These are phyloP conservation scores for Digitaria exilis DNA, from an alignment of 202 grass and related monocot species.

Conservation along the genomic window DNA sequence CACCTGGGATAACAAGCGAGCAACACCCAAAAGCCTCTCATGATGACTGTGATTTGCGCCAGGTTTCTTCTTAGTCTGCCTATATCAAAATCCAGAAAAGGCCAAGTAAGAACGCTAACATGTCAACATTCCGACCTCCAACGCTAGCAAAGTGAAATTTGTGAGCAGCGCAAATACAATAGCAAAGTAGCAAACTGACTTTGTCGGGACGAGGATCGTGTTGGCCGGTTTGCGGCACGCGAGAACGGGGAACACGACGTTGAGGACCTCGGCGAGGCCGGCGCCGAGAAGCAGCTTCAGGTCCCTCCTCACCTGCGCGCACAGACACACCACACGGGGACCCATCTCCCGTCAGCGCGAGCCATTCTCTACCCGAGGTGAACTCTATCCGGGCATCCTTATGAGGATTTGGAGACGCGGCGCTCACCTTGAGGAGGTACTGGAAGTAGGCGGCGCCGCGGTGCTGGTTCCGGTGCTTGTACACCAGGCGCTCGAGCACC, in stretches of 20 bases:
- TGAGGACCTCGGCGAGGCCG: constrained; percentile 55
- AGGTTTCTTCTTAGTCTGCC: constrained; percentile 53
- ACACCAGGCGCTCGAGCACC: constrained; percentile 85
- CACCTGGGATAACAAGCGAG: constrained; percentile 83
- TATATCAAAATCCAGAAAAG: constrained; percentile 33
- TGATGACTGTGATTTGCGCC: constrained; percentile 62
- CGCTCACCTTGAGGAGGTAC: constrained; percentile 78
- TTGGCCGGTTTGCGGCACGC: constrained; percentile 63
- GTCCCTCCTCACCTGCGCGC: constrained; percentile 75
- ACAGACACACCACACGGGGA: too few species aligned
- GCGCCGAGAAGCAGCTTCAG: constrained; percentile 60
- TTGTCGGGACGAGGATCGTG: constrained; percentile 40
- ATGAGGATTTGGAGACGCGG: neutral
- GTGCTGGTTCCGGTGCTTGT: constrained; percentile 93
- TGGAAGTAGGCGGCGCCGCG: constrained; percentile 72
- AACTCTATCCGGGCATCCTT: neutral
- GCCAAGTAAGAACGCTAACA: neutral
- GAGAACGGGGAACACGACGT: constrained; percentile 69
- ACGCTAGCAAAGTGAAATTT: constrained; percentile 6
- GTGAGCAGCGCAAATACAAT: neutral
- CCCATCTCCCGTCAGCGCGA: neutral
- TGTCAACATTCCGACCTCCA: neutral
- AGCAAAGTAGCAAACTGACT: constrained; percentile 50
- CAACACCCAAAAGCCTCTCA: constrained; percentile 75
- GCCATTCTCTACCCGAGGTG: too few species aligned